phyloP scores from a whole-genome alignment of 2,329 filamentous ascomycete genomes.

The Microthyrium microscopicum region DNA sequence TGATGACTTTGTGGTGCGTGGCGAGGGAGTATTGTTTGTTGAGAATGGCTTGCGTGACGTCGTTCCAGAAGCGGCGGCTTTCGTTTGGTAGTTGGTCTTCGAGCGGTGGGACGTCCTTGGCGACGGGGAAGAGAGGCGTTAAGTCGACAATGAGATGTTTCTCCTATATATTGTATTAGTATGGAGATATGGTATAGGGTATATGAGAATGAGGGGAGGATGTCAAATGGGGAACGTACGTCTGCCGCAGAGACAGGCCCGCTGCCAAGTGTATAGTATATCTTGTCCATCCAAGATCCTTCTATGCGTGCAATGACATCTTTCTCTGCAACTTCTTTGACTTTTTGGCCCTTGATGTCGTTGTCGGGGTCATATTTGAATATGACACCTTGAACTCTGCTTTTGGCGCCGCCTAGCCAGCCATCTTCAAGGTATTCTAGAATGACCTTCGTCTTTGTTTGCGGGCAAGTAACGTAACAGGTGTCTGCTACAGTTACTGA shows the following conservation, averaged over 20 bases:
- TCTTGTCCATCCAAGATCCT: conserved; percentile 67
- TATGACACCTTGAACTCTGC: conserved; percentile 78
- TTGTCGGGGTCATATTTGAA: conserved; percentile 83
- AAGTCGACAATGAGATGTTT: conserved; percentile 72
- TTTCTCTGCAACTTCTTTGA: conserved; percentile 74
- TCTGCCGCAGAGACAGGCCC: conserved; percentile 29
- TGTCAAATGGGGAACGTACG: conserved; percentile 30
- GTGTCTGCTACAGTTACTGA: conserved; percentile 81
- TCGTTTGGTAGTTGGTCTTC: conserved; percentile 77
- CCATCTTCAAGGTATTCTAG: conserved; percentile 87
- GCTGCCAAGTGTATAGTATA: conserved; percentile 40
- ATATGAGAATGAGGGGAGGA: conserved; percentile 9
- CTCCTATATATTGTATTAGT: conserved; percentile 18
- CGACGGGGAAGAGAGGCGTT: conserved; percentile 58
- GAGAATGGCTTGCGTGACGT: conserved; percentile 72
- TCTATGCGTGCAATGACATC: conserved; percentile 70
- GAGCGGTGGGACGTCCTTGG: conserved; percentile 63
- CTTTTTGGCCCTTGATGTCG: conserved; percentile 58
- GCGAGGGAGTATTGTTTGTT: conserved; percentile 71
- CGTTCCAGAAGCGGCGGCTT: conserved; percentile 72
- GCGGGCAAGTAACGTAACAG: conserved; percentile 76
- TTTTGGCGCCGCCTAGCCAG: conserved; percentile 82
- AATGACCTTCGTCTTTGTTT: conserved; percentile 81
- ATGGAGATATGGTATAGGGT: not conserved
- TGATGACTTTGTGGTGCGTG: conserved; percentile 72